Conservation (phyloP, 2,329 filamentous ascomycete genomes). For the Xylaria sp. region DNA sequence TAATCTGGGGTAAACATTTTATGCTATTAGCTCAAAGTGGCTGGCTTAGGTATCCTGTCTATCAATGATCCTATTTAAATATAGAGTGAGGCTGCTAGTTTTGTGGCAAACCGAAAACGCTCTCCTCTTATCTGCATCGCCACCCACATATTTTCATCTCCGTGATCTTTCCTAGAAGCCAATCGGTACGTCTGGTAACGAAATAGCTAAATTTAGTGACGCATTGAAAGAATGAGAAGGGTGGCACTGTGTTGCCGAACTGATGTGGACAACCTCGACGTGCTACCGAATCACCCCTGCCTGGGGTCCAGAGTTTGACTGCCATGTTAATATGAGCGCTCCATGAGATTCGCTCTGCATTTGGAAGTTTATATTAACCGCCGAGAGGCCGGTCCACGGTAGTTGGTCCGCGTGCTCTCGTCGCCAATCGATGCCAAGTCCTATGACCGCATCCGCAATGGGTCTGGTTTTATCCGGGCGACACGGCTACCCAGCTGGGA, state of each 20-base stretch:
- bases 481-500: slow-evolving; percentile 30
- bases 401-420: slow-evolving; percentile 41
- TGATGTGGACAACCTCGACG: slow-evolving; percentile 15
- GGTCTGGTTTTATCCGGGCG: slow-evolving; percentile 48
- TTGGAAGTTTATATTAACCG: slow-evolving; percentile 46
- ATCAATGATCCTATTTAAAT: not conserved
- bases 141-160: not conserved
- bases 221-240: slow-evolving; percentile 16
- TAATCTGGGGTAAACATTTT: slow-evolving; percentile 23
- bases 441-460: slow-evolving; percentile 40
- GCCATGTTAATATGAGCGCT: slow-evolving; percentile 46
- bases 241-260: slow-evolving; percentile 33
- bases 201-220: slow-evolving; percentile 15
- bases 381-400: slow-evolving; percentile 44
- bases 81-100: not conserved
- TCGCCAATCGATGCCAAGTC: slow-evolving; percentile 44
- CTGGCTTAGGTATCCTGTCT: not conserved
- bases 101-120: not conserved
- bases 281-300: slow-evolving; percentile 41
- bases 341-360: slow-evolving; percentile 45
- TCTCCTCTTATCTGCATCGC: slow-evolving; percentile 1
- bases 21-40: not conserved
- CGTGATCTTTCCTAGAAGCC: slow-evolving; percentile 21
- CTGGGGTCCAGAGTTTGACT: slow-evolving; percentile 42
- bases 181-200: slow-evolving; percentile 5